Evolutionary conservation across 164 flowering plant species (phyloP).

Genomic region (Chimonanthus salicifolius): DNA sequence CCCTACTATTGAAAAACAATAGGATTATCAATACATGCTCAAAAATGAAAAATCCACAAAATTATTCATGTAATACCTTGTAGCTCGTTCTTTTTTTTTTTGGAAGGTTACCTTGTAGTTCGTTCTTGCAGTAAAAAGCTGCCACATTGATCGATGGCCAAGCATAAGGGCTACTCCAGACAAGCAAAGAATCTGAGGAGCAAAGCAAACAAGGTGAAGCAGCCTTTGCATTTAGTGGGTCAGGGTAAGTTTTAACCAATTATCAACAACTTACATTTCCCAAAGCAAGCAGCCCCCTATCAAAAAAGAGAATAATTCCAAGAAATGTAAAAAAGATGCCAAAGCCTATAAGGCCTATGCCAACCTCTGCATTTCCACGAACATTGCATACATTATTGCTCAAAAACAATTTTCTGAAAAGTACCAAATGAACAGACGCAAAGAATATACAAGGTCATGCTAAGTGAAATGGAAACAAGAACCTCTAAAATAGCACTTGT

Average conservation of each 20-base stretch:
- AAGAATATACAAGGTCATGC: no score
- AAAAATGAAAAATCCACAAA: background rate
- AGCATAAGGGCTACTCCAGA: constrained; percentile 61
- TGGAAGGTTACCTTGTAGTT: constrained; percentile 55
- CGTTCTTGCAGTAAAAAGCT: constrained; percentile 44
- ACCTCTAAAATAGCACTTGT: no score
- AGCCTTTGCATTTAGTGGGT: background rate
- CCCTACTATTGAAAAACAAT: background rate
- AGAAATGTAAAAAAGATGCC: constrained; percentile 70
- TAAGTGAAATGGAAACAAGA: no score
- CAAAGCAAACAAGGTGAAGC: constrained; percentile 11
- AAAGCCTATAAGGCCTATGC: constrained; percentile 73
- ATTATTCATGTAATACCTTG: background rate
- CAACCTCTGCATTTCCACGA: constrained; percentile 50
- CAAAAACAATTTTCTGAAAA: no score
- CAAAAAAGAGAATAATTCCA: constrained; percentile 74
- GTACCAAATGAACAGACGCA: no score
- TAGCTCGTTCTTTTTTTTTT: background rate
- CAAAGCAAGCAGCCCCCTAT: constrained; percentile 79
- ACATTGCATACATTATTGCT: constrained; percentile 4
- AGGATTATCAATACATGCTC: background rate
- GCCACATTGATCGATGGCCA: constrained; percentile 64
- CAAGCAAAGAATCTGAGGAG: constrained; percentile 48
- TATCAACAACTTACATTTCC: constrained; percentile 59
- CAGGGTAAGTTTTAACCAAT: background rate